Evolutionary conservation across 805 yeast species (phyloP).

Genomic region (Saccharomycopsis sp.): DNA sequence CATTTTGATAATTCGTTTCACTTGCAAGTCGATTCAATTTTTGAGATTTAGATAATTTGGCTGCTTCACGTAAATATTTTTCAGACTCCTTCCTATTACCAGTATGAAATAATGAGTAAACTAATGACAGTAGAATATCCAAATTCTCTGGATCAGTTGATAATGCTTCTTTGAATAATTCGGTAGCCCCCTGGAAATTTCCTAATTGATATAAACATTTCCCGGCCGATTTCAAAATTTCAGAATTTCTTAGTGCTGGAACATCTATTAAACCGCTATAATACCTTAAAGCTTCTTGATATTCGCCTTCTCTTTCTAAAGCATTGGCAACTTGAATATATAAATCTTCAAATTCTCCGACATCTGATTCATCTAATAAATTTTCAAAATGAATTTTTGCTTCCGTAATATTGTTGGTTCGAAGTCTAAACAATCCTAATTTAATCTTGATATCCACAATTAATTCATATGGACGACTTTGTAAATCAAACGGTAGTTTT

Average conservation of each 20-base stretch:
- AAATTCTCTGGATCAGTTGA: slow-evolving; percentile 49
- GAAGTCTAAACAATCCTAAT: slow-evolving; percentile 64
- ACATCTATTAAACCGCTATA: slow-evolving; percentile 45
- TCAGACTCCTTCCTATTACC: slow-evolving; percentile 53
- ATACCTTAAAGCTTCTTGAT: slow-evolving; percentile 65
- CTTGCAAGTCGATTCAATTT: too few species aligned
- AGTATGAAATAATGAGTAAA: slow-evolving; percentile 66
- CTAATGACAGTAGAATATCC: slow-evolving; percentile 67
- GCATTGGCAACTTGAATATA: slow-evolving; percentile 67
- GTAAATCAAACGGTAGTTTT: slow-evolving; percentile 28
- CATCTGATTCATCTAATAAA: slow-evolving; percentile 44
- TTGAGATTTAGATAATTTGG: background rate
- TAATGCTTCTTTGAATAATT: slow-evolving; percentile 41
- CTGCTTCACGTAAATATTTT: slow-evolving; percentile 36
- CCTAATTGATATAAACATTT: slow-evolving; percentile 69
- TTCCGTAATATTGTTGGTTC: slow-evolving; percentile 51
- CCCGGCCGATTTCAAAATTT: slow-evolving; percentile 46
- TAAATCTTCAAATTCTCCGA: slow-evolving; percentile 60
- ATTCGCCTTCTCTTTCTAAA: slow-evolving; percentile 56
- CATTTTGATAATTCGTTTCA: too few species aligned
- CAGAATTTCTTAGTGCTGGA: slow-evolving; percentile 42
- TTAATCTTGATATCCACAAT: slow-evolving; percentile 87
- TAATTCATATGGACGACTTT: slow-evolving; percentile 34
- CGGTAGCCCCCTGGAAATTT: slow-evolving; percentile 54
- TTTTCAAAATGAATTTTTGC: slow-evolving; percentile 59